Base-by-base conservation (phyloP, 371 early-diverging fungal genomes). In the Thermomucor indicae-seudaticae region DNA sequence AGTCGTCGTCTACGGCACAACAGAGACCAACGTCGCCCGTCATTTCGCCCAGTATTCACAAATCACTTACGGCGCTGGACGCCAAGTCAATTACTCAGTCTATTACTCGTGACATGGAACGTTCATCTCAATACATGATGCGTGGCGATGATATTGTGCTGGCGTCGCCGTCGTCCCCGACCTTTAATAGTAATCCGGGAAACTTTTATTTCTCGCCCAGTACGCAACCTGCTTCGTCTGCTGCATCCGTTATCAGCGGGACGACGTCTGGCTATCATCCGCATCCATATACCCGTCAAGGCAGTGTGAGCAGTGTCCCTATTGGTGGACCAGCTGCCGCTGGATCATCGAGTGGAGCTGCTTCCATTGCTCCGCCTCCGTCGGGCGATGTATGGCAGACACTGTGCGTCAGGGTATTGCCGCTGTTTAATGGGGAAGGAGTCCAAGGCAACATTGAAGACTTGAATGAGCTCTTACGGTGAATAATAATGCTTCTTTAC, bases 361-460 rank as follows among this genome's bases (percentile, higher is more conserved):
- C 48, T 11, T 17, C 37, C 24, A 27, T 6, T 5, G 51, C 32
- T 38, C 23, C 49, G n/a, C 64, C 32, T 38, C 23, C 49, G n/a
- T 62, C 59, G 40, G 80, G 81, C 16, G 84, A 86, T 50, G 81
- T 78, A 3, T 93, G 92, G 94, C 85, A 84, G 41, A 68, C 77
- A 0, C 46, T 93, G 6, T 84, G 88, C 32, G 76, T 80, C 10
- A 78, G 83, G 7, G 87, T 92, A 3, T 53, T 93, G 48, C 92
- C 94, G 0, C 57, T 93, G 25, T 93, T 92, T 56, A 91, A 90
- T 44, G 94, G 94, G 7, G 90, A 91, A 64, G 87, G 91, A 0
- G 62, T 92, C 42, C 78, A 85, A 37, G 89, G 91, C 0, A 64
- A 78, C 2, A 88, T 93, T 40, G 94, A 93, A 62, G 91, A 91